Percentiles rank a stretch among this genome's conserved stretches.
Conservation (phyloP, 768 basidiomycete species). For the Boletus coccyginus region DNA sequence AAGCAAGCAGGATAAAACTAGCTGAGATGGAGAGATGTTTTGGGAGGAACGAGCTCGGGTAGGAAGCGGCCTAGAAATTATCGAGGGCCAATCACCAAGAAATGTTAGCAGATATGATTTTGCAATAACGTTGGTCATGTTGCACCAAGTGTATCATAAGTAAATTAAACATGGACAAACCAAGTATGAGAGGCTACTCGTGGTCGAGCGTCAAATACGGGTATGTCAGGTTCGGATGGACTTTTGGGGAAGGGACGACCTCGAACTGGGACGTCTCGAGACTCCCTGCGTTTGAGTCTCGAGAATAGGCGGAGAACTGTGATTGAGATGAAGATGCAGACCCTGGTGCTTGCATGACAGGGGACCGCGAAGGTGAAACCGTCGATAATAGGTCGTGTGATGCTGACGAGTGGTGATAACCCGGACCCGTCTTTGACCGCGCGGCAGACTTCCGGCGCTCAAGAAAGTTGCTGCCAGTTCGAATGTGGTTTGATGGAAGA, state of each 20-base stretch:
- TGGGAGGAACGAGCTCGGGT: not conserved
- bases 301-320: slow-evolving; percentile 21
- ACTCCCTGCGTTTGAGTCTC: slow-evolving; percentile 32
- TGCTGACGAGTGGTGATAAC: slow-evolving; percentile 24
- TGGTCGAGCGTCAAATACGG: slow-evolving; percentile 57
- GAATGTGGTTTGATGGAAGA: slow-evolving; percentile 31
- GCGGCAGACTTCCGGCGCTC: slow-evolving; percentile 24
- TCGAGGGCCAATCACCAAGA: slow-evolving; percentile 2
- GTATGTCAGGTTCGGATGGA: slow-evolving; percentile 45
- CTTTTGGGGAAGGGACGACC: slow-evolving; percentile 52
- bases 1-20: slow-evolving; percentile 19
- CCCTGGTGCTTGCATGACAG: slow-evolving; percentile 15
- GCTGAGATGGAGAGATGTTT: slow-evolving; percentile 11
- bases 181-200: slow-evolving; percentile 21
- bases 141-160: slow-evolving; percentile 13
- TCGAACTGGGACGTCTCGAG: slow-evolving; percentile 69
- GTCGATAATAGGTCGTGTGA: slow-evolving; percentile 31
- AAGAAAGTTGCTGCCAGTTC: slow-evolving; percentile 32
- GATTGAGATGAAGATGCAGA: slow-evolving; percentile 31
- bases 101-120: slow-evolving; percentile 13
- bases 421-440: slow-evolving; percentile 17
- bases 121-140: slow-evolving; percentile 12
- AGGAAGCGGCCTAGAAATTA: slow-evolving; percentile 6
- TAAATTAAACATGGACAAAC: slow-evolving; percentile 16
- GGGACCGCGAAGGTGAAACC: slow-evolving; percentile 7